phyloP scores from a whole-genome alignment of 345 rosid genomes.

The Bruguiera sexangula region DNA sequence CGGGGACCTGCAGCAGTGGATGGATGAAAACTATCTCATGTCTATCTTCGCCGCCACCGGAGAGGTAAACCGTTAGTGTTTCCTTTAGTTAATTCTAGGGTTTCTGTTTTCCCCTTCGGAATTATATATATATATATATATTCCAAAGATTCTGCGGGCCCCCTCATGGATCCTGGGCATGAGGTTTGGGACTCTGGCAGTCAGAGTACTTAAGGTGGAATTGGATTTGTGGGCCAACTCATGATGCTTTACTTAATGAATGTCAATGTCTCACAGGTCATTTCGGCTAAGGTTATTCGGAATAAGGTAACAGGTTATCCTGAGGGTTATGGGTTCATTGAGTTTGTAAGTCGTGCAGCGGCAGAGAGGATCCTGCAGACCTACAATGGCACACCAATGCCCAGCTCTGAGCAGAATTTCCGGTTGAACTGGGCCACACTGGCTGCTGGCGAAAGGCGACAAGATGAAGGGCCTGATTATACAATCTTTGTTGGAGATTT shows the following conservation, averaged over 20 bases:
- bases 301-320: conserved; percentile 64
- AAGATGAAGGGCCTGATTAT: conserved; percentile 74
- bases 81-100: not conserved
- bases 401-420: conserved; percentile 65
- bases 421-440: conserved; percentile 91
- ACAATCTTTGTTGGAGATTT: conserved; percentile 94
- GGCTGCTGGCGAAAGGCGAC: conserved; percentile 86
- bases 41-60: conserved; percentile 51
- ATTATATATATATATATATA: no score
- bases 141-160: no score
- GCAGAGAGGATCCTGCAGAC: conserved; percentile 82
- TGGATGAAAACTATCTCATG: conserved; percentile 82
- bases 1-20: conserved; percentile 88
- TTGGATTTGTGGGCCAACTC: no score
- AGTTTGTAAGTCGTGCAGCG: conserved; percentile 57
- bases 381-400: conserved; percentile 80
- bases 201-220: not conserved
- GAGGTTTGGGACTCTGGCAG: not conserved
- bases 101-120: not conserved
- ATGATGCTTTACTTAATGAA: no score
- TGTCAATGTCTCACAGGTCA: conserved; percentile 34
- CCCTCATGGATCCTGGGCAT: no score
- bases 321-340: conserved; percentile 92
- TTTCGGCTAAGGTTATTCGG: conserved; percentile 78
- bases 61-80: conserved; percentile 45